Conservation (phyloP, 2,329 filamentous ascomycete genomes). For the Diaporthe caulivora region DNA sequence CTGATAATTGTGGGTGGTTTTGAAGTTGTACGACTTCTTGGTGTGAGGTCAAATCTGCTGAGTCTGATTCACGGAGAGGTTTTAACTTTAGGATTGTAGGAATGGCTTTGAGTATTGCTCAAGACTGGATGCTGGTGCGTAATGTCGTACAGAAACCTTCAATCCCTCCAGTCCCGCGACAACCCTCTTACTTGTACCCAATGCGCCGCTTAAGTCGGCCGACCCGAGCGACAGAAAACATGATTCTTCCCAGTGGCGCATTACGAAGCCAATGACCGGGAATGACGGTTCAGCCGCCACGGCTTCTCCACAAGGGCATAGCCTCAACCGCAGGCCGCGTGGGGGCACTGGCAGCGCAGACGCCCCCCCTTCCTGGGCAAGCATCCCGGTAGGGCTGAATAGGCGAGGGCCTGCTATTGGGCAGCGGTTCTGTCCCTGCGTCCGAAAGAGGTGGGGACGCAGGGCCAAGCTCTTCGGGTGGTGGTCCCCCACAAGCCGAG, state of each 20-base stretch:
- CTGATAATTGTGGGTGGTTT: background rate
- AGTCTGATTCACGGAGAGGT: background rate
- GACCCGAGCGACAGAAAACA: background rate
- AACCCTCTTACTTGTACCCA: background rate
- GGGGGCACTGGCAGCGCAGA: no score
- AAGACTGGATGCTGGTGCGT: background rate
- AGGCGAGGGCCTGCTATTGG: conserved; percentile 7
- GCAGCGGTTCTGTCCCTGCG: background rate
- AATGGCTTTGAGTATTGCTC: background rate
- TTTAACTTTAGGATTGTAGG: background rate
- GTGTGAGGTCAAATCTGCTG: background rate
- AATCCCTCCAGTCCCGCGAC: background rate
- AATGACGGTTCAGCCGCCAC: background rate
- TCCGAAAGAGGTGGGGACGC: background rate
- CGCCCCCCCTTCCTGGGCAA: background rate
- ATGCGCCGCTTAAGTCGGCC: background rate
- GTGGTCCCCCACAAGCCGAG: conserved; percentile 28
- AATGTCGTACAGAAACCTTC: background rate
- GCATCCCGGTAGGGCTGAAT: conserved; percentile 8
- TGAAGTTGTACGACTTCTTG: background rate
- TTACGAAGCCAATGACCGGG: conserved; percentile 4
- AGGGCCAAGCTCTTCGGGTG: background rate
- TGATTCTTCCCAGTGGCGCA: conserved; percentile 1
- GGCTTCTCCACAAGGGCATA: background rate
- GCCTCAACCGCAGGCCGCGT: conserved; percentile 18